Evolutionary conservation across 352 stramenopile genomes (phyloP).

Genomic region (Phytopythium helicoides): DNA sequence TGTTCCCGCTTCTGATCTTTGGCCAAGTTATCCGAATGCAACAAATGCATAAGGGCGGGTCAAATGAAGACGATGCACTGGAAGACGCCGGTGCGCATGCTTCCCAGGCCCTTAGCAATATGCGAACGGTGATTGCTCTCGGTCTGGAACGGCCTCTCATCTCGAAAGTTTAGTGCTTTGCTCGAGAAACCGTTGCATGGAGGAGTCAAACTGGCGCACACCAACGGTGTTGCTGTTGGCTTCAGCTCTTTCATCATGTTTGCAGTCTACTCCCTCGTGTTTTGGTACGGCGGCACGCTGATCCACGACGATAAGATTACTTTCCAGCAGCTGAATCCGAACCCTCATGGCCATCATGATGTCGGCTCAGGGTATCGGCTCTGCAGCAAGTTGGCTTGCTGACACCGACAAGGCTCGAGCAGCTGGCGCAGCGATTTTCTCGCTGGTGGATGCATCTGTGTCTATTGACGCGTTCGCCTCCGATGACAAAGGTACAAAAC

Average conservation of each 20-base stretch:
- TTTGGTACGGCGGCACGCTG: constrained; percentile 55
- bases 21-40: constrained; percentile 29
- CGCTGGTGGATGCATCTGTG: constrained; percentile 16
- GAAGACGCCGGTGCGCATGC: constrained; percentile 34
- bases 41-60: constrained; percentile 3
- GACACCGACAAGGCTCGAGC: constrained; percentile 9
- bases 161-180: constrained; percentile 15
- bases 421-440: not conserved
- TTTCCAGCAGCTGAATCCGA: constrained; percentile 42
- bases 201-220: constrained; percentile 18
- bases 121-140: constrained; percentile 38
- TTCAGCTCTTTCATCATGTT: constrained; percentile 61
- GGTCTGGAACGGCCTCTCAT: constrained; percentile 13
- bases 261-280: constrained; percentile 41
- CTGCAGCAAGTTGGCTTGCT: constrained; percentile 18
- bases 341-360: constrained; percentile 56
- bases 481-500: not conserved
- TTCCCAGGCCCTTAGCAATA: constrained; percentile 38
- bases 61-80: constrained; percentile 19
- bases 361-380: constrained; percentile 33
- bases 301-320: constrained; percentile 31
- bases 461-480: constrained; percentile 22
- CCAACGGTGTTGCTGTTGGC: constrained; percentile 45
- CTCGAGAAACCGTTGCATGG: constrained; percentile 15
- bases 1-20: constrained; percentile 60